A percentile compares a stretch with the other conserved stretches of the same genome.
phyloP scores from a whole-genome alignment of 2,329 filamentous ascomycete genomes.

The Claviceps digitariae region DNA sequence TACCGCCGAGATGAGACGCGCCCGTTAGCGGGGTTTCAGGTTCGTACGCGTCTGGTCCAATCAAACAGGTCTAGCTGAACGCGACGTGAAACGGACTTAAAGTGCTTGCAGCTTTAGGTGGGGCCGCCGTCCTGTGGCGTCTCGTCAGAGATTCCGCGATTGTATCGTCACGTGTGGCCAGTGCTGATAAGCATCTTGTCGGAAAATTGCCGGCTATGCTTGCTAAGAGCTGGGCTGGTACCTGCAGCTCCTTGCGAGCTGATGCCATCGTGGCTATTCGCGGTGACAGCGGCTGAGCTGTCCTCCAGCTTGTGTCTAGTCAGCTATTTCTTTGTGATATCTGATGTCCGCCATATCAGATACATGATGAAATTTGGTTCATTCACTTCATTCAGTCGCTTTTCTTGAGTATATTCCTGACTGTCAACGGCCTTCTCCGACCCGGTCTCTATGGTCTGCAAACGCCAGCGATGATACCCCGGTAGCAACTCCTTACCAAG shows the following conservation, averaged over 20 bases:
- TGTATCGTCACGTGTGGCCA: background rate
- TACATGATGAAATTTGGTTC: slow-evolving; percentile 1
- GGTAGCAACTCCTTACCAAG: slow-evolving; percentile 21
- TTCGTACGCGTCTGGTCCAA: background rate
- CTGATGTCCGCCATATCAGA: background rate
- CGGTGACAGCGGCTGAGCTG: background rate
- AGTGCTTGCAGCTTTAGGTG: slow-evolving; percentile 13
- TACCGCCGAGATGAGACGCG: no score
- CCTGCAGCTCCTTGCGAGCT: background rate
- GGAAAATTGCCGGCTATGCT: background rate
- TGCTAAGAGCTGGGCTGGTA: background rate
- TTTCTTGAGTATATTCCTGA: background rate
- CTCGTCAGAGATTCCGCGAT: no score
- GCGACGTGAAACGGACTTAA: background rate
- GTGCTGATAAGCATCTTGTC: background rate
- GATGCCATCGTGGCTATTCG: slow-evolving; percentile 9
- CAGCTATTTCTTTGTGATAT: background rate
- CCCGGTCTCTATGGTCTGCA: background rate
- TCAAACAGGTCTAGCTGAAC: background rate
- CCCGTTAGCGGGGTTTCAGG: no score
- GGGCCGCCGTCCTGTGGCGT: background rate
- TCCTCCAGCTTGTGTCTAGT: background rate
- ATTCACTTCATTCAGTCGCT: background rate
- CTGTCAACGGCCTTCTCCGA: background rate
- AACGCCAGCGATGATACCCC: slow-evolving; percentile 33